Conservation (phyloP, 192 early-diverging fungal species). For the Coemansia sp. region DNA sequence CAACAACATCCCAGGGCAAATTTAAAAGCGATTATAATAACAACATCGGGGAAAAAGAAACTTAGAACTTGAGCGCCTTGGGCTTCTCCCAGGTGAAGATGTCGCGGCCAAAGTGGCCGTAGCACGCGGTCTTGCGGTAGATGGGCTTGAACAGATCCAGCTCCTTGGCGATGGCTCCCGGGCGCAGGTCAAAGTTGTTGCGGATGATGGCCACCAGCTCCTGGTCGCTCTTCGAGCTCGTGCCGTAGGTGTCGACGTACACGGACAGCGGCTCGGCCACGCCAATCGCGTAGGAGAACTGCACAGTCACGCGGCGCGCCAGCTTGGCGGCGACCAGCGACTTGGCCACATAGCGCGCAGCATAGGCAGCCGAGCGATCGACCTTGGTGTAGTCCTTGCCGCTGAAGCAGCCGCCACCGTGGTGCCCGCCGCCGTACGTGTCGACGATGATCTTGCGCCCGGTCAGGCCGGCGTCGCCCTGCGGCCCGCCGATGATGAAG, state of each 20-base stretch:
- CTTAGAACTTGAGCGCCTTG: slow-evolving; percentile 71
- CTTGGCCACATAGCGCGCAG: slow-evolving; percentile 98
- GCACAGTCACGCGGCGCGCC: slow-evolving; percentile 89
- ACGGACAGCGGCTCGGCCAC: slow-evolving; percentile 96
- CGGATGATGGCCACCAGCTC: slow-evolving; percentile 94
- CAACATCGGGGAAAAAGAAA: not conserved
- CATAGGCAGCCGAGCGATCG: slow-evolving; percentile 97
- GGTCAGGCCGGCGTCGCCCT: slow-evolving; percentile 99
- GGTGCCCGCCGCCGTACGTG: slow-evolving; percentile 89
- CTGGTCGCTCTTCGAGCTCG: slow-evolving; percentile 82
- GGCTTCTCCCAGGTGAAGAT: slow-evolving; percentile 95
- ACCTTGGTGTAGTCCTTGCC: slow-evolving; percentile 99
- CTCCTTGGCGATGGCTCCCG: slow-evolving; percentile 97
- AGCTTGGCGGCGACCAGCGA: slow-evolving; percentile 91
- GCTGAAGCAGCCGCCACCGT: slow-evolving; percentile 99
- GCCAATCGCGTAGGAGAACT: slow-evolving; percentile 98
- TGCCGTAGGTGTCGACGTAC: slow-evolving; percentile 96
- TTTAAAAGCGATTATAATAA: too few species aligned
- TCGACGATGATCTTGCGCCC: slow-evolving; percentile 93
- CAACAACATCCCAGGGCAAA: too few species aligned
- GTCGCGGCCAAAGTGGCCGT: slow-evolving; percentile 90
- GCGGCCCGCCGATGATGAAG: slow-evolving; percentile 99
- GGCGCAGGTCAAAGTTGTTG: slow-evolving; percentile 98
- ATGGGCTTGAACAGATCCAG: slow-evolving; percentile 97
- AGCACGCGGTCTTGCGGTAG: slow-evolving; percentile 95